Percentiles rank a stretch among this genome's conserved stretches.
Conservation (phyloP, 495 filamentous ascomycete genomes). For the Aspergillus conjunctus region DNA sequence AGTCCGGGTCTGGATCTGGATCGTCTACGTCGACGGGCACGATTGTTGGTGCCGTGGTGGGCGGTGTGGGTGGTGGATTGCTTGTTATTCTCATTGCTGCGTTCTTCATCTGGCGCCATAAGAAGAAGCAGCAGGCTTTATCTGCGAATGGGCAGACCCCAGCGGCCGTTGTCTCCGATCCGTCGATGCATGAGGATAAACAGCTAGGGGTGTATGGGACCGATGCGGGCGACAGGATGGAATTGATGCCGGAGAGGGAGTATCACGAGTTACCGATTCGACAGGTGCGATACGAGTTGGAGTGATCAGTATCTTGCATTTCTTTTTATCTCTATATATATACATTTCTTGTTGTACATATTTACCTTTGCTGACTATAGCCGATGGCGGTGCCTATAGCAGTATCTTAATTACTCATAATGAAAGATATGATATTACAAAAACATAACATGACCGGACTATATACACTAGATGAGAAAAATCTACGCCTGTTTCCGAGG, state of each 20-base stretch:
- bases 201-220: background rate
- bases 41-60: conserved; percentile 10
- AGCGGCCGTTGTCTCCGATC: background rate
- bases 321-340: background rate
- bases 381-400: background rate
- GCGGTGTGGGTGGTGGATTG: conserved; percentile 1
- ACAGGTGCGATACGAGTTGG: conserved; percentile 9
- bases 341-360: too few relatives aligned
- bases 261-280: background rate
- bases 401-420: background rate
- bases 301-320: background rate
- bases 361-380: too few relatives aligned
- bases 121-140: background rate
- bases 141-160: background rate
- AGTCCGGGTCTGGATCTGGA: background rate
- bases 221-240: background rate
- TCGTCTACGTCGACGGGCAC: conserved; percentile 3
- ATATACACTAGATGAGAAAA: background rate
- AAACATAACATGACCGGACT: background rate
- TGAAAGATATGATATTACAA: too few relatives aligned
- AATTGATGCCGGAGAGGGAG: background rate
- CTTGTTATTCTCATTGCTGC: background rate
- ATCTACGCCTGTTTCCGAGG: background rate
- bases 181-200: background rate
- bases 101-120: background rate